A percentile compares a stretch with the other conserved stretches of the same genome.
These are phyloP conservation scores for Chrysochromulina parva DNA, from an alignment of 78 protist genomes.

Conservation along the genomic window DNA sequence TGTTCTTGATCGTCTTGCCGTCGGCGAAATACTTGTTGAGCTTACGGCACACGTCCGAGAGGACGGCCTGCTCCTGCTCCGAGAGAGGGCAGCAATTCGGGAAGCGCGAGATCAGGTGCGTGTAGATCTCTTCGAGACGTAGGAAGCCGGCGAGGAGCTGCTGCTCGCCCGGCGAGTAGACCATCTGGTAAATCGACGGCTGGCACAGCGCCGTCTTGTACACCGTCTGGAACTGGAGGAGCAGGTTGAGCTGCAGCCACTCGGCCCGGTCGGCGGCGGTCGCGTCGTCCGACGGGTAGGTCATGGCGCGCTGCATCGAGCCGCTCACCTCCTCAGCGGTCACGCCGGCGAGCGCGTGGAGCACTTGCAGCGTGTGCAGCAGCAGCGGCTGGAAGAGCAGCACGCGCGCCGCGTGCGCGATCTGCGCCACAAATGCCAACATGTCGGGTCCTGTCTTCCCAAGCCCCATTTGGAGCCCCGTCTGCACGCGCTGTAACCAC, in stretches of 20 bases:
- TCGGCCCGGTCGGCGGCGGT: not conserved
- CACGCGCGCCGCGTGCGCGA: conserved; percentile 13
- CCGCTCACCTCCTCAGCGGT: not conserved
- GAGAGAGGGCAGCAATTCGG: not conserved
- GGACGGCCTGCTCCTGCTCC: not conserved
- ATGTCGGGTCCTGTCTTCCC: not conserved
- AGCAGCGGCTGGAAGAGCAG: conserved; percentile 21
- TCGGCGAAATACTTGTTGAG: not conserved
- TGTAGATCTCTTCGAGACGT: not conserved
- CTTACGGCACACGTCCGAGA: not conserved
- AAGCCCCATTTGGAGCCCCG: not conserved
- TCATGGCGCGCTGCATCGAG: not conserved
- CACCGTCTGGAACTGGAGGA: conserved; percentile 7
- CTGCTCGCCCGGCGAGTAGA: not conserved
- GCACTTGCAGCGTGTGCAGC: not conserved
- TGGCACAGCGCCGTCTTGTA: not conserved
- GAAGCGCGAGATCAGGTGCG: not conserved
- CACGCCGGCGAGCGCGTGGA: not conserved
- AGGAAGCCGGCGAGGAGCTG: not conserved
- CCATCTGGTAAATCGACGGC: not conserved
- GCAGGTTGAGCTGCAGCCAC: not conserved
- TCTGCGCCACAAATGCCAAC: not conserved
- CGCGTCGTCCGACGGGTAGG: not conserved
- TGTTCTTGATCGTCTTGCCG: not conserved
- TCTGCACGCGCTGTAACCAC: not conserved